These are phyloP conservation scores for Thielaviopsis punctulata DNA, from an alignment of 2,329 filamentous ascomycete genomes.

Conservation along the genomic window DNA sequence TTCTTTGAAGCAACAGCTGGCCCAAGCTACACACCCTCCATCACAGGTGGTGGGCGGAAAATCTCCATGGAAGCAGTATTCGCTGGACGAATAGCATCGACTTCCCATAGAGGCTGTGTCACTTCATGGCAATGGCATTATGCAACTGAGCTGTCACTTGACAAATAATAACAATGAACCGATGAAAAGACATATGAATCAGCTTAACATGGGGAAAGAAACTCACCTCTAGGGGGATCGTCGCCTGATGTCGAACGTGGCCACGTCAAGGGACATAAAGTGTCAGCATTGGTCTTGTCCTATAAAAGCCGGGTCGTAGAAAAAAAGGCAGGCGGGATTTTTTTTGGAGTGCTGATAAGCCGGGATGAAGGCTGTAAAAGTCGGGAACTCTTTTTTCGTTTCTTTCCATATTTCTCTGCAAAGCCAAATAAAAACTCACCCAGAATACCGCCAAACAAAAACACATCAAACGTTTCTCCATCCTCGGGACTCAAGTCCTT, in stretches of 20 bases:
- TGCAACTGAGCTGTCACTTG: background rate
- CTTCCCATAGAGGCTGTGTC: too few relatives aligned
- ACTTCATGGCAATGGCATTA: too few relatives aligned
- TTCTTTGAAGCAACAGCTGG: too few relatives aligned
- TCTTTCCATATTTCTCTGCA: background rate
- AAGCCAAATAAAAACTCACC: conserved; percentile 35
- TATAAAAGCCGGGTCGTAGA: too few relatives aligned
- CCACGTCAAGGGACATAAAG: background rate
- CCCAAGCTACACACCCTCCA: too few relatives aligned
- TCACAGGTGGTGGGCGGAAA: too few relatives aligned
- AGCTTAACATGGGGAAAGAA: background rate
- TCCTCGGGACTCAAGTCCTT: conserved; percentile 74
- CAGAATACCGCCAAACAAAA: conserved; percentile 89
- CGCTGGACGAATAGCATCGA: too few relatives aligned
- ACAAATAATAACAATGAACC: background rate
- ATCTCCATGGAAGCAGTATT: too few relatives aligned
- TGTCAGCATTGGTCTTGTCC: conserved; percentile 2
- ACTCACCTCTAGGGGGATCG: conserved; percentile 73
- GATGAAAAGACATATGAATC: background rate
- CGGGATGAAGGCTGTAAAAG: too few relatives aligned
- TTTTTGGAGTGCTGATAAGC: too few relatives aligned
- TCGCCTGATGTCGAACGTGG: conserved; percentile 42
- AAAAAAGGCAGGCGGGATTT: too few relatives aligned
- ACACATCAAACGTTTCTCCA: conserved; percentile 68
- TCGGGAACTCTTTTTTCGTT: background rate